Conservation (phyloP, 768 basidiomycete species). For the Daedaleopsis sinensis region DNA sequence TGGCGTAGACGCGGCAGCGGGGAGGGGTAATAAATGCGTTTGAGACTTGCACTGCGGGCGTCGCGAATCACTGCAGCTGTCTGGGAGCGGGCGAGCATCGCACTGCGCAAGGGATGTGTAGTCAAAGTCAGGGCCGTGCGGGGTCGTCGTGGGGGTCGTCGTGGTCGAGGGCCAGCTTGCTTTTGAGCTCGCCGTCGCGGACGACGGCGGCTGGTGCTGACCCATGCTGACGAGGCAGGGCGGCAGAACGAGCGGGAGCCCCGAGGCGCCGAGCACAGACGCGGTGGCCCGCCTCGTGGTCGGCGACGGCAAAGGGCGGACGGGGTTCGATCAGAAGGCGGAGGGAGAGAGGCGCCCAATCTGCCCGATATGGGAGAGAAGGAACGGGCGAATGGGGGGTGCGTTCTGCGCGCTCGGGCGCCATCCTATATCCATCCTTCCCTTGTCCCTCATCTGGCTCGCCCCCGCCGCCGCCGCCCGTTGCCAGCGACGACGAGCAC, state of each 20-base stretch:
- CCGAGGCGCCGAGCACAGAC: no score
- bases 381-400: slow-evolving; percentile 8
- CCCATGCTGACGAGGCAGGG: slow-evolving; percentile 6
- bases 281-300: no score
- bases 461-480: slow-evolving; percentile 1
- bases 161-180: background rate
- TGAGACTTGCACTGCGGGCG: no score
- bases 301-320: background rate
- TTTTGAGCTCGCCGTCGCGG: slow-evolving; percentile 11
- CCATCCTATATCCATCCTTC: slow-evolving; percentile 14
- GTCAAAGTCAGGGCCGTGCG: background rate
- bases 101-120: background rate
- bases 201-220: slow-evolving; percentile 3
- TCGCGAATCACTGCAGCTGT: background rate
- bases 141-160: background rate
- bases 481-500: slow-evolving; percentile 5
- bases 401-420: slow-evolving; percentile 8
- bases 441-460: slow-evolving; percentile 13
- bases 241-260: slow-evolving; percentile 1
- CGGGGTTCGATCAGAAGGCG: slow-evolving; percentile 8
- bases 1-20: no score
- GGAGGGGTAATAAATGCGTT: no score
- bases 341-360: background rate
- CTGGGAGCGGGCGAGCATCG: background rate
- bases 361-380: slow-evolving; percentile 7